These are phyloP conservation scores for Leptosphaerulina australis DNA, from an alignment of 2,329 filamentous ascomycete species.

Conservation along the genomic window DNA sequence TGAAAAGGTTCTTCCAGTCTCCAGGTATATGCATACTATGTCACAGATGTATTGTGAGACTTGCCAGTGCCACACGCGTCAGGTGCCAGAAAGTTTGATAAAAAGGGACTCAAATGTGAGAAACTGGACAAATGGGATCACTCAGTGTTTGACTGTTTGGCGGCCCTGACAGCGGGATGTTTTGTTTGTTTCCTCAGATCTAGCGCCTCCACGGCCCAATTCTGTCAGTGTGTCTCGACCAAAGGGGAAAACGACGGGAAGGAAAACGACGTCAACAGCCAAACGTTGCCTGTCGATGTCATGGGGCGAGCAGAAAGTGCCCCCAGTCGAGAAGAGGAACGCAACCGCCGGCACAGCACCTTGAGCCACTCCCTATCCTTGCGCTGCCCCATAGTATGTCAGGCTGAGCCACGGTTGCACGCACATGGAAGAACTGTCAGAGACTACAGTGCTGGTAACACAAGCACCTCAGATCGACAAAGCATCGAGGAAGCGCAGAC, in stretches of 20 bases:
- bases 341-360: slow-evolving; percentile 18
- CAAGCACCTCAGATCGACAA: slow-evolving; percentile 19
- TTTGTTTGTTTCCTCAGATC: slow-evolving; percentile 34
- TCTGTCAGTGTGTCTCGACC: slow-evolving; percentile 11
- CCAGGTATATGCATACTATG: slow-evolving; percentile 22
- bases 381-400: slow-evolving; percentile 34
- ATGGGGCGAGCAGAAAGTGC: slow-evolving; percentile 26
- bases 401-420: slow-evolving; percentile 33
- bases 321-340: slow-evolving; percentile 25
- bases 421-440: slow-evolving; percentile 28
- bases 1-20: slow-evolving; percentile 30
- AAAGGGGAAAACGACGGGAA: slow-evolving; percentile 22
- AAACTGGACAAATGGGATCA: slow-evolving; percentile 17
- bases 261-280: slow-evolving; percentile 20
- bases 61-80: slow-evolving; percentile 3
- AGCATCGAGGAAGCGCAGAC: slow-evolving; percentile 10
- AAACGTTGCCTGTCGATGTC: slow-evolving; percentile 28
- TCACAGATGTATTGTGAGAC: slow-evolving; percentile 16
- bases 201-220: slow-evolving; percentile 1
- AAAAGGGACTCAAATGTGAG: slow-evolving; percentile 17
- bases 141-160: slow-evolving; percentile 20
- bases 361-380: slow-evolving; percentile 23
- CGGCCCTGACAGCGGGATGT: slow-evolving; percentile 26
- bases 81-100: slow-evolving; percentile 15
- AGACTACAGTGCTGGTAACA: slow-evolving; percentile 28